Percentiles rank a stretch among this genome's conserved stretches.
Evolutionary conservation across 768 basidiomycete genomes (phyloP).

Genomic region (Leccinum obscurum): DNA sequence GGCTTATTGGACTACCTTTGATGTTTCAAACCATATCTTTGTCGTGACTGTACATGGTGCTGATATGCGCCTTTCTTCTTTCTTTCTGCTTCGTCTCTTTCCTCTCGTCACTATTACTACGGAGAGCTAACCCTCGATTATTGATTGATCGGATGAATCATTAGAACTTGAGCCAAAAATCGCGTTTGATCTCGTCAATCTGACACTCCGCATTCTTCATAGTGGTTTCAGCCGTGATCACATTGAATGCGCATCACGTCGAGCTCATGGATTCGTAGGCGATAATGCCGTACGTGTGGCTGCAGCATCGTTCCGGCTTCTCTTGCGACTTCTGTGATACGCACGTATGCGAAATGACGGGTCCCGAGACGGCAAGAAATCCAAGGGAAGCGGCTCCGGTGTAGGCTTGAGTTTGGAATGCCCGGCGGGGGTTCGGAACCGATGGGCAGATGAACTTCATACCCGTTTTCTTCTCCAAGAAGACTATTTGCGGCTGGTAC

Average conservation of each 20-base stretch:
- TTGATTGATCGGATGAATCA: too few species aligned
- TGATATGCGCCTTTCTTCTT: too few species aligned
- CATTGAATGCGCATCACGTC: background rate
- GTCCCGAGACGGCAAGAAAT: slow-evolving; percentile 73
- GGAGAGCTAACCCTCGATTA: too few species aligned
- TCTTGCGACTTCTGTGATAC: too few species aligned
- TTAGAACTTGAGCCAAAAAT: too few species aligned
- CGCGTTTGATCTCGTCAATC: background rate
- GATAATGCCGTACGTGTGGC: background rate
- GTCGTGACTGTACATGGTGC: too few species aligned
- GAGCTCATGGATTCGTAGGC: background rate
- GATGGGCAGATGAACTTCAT: slow-evolving; percentile 66
- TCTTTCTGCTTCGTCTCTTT: too few species aligned
- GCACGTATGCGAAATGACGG: slow-evolving; percentile 64
- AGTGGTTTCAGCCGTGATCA: background rate
- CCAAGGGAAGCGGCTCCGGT: slow-evolving; percentile 1
- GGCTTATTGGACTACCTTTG: too few species aligned
- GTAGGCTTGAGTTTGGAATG: slow-evolving; percentile 39
- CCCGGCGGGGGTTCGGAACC: too few species aligned
- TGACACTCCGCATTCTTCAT: background rate
- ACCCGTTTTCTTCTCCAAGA: slow-evolving; percentile 35
- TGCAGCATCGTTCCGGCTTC: background rate
- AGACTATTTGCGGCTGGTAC: slow-evolving; percentile 1
- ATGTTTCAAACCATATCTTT: too few species aligned
- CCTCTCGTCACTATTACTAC: too few species aligned